Base-by-base conservation (phyloP, 176 grass and related monocot genomes). In the Oryza meridionalis region DNA sequence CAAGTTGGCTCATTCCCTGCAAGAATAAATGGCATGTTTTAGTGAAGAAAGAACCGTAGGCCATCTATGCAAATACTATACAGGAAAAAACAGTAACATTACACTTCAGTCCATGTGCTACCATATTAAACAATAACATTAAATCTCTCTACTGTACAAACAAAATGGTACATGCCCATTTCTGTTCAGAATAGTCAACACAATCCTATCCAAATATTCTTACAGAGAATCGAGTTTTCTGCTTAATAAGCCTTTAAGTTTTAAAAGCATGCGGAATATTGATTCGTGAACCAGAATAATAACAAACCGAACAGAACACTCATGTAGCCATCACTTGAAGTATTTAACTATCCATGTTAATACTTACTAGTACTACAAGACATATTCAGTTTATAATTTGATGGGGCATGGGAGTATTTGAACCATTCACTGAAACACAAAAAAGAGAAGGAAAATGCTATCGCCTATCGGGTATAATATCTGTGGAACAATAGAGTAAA, bases 1-100 rank as follows among this genome's bases (percentile, higher is more conserved):
- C 91, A 80, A 93, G 85, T 53, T 90, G 91, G 68, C 88, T 90
- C 91, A 93, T 90, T 58, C 91, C 91, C 91, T 93, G 37, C 7
- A 37, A 83, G 37, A 42, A 77, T 59, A 70, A 85, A 25, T 44
- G 61, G 0, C 42, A 74, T 43, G 4, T 44, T 74, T 84, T 67
- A 81, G 40, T n/a, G 58, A 80, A 43, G 21, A 72, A 85, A 65
- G 55, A 51, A 78, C n/a, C 7, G 17, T 8, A 75, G 17, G 65
- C 49, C 4, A 11, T 17, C 12, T 6, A 35, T 78, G n/a, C 2
- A 15, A 26, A 64, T 55, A 19, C 0, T 31, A n/a, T 37, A 26
- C 27, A 4, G 43, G 12, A 16, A 2, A 32, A 72, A 14, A 15
- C 1, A 64, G 4, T 50, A 29, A 74, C 14, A 53, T 38, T 22